Conservation (phyloP, 2,329 filamentous ascomycete species). For the Fusarium newnesense region DNA sequence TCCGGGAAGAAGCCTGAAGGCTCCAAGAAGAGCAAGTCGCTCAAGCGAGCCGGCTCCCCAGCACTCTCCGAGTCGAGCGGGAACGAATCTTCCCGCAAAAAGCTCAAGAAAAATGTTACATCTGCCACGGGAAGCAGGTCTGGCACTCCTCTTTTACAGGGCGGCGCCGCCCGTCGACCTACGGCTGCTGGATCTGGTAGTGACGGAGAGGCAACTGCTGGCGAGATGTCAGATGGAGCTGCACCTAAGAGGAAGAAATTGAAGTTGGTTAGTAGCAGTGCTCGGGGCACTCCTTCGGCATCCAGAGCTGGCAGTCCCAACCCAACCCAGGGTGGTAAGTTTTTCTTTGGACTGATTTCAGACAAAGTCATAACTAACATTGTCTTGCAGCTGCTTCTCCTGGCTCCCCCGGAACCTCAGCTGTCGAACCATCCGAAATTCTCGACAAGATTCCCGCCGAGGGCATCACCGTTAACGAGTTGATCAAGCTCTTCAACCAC, state of each 20-base stretch:
- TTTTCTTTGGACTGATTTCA: not conserved
- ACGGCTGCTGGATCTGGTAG: conserved; percentile 70
- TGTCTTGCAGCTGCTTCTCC: conserved; percentile 47
- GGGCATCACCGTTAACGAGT: conserved; percentile 64
- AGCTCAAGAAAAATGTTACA: conserved; percentile 71
- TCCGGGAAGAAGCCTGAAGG: conserved; percentile 57
- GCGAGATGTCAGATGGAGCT: conserved; percentile 71
- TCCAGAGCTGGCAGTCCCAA: conserved; percentile 72
- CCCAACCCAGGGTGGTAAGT: conserved; percentile 54
- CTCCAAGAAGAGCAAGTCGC: conserved; percentile 66
- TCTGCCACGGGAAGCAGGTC: conserved; percentile 64
- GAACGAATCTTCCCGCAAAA: conserved; percentile 86
- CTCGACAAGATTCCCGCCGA: conserved; percentile 63
- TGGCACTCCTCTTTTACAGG: conserved; percentile 62
- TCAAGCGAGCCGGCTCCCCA: conserved; percentile 88
- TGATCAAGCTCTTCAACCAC: conserved; percentile 64
- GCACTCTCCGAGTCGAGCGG: conserved; percentile 91
- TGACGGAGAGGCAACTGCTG: conserved; percentile 77
- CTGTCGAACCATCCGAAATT: conserved; percentile 64
- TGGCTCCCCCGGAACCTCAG: conserved; percentile 46
- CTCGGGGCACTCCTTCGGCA: conserved; percentile 63
- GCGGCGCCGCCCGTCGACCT: conserved; percentile 52
- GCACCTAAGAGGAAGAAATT: conserved; percentile 64
- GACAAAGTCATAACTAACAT: conserved; percentile 16
- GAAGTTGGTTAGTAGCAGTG: conserved; percentile 61